Percentiles rank a stretch among this genome's conserved stretches.
Conservation (phyloP, 352 stramenopile species). For the Detonula confervacea region DNA sequence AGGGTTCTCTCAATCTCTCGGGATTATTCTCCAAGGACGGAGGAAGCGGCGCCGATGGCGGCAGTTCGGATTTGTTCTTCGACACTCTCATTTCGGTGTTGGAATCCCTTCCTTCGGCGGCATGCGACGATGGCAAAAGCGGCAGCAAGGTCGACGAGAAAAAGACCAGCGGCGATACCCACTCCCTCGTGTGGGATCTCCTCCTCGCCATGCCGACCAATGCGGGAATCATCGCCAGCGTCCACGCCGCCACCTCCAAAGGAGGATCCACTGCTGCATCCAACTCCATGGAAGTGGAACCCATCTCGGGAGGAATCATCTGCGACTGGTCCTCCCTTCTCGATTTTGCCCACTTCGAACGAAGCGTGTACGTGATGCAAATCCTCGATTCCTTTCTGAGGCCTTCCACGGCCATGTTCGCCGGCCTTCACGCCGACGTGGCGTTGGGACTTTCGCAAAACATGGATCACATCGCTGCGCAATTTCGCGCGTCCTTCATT, state of each 20-base stretch:
- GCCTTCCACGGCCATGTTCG: conserved; percentile 79
- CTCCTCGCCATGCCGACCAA: conserved; percentile 84
- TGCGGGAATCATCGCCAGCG: conserved; percentile 59
- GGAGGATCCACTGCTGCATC: background rate
- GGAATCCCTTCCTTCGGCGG: conserved; percentile 62
- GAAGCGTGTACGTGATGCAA: conserved; percentile 86
- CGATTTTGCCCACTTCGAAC: conserved; percentile 74
- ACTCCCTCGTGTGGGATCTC: conserved; percentile 84
- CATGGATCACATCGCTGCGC: conserved; percentile 47
- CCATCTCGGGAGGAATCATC: conserved; percentile 21
- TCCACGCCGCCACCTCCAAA: conserved; percentile 41
- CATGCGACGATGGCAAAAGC: conserved; percentile 21
- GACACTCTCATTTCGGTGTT: conserved; percentile 75
- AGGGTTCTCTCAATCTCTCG: conserved; percentile 65
- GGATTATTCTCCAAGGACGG: conserved; percentile 69
- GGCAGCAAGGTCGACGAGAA: conserved; percentile 31
- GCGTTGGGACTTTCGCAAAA: conserved; percentile 39
- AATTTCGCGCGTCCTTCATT: conserved; percentile 80
- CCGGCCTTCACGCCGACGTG: conserved; percentile 47
- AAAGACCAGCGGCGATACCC: conserved; percentile 41
- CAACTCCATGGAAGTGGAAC: conserved; percentile 78
- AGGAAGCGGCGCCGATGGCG: too few species aligned
- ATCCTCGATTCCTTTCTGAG: conserved; percentile 85
- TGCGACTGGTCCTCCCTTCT: conserved; percentile 77
- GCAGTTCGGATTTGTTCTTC: conserved; percentile 76